Evolutionary conservation across 2,329 filamentous ascomycete genomes (phyloP), one percentile per base, ranked within the genome.

Genomic region (Calonectria fujianensis): DNA sequence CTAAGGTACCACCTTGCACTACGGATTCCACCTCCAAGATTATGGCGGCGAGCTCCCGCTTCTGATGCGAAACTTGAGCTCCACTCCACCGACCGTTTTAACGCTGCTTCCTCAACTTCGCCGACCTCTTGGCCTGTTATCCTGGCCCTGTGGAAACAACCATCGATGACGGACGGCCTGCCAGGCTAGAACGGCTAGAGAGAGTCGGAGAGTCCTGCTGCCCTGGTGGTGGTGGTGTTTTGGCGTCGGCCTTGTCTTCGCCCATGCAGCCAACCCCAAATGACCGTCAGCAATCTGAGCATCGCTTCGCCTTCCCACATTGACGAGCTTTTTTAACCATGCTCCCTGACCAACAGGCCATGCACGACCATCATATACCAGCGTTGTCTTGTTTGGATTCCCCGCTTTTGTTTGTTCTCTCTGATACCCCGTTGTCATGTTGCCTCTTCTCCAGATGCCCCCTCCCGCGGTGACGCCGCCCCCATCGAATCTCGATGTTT

Each of bases 381-480:
- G 78, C 80, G 72, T 78, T 74, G 71, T 82, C 80, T 68, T 74
- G 76, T 76, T 84, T 79, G 76, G 75, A 77, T 78, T 80, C 73
- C 72, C 72, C 75, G 76, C 80, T 76, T 77, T 78, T 78, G 72
- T 68, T 79, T 78, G 63, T 73, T 79, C 70, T 74, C 76, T 74
- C 59, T 76, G 73, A 80, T 80, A 81, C 76, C 79, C 78, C 72
- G 70, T 77, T 78, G 80, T 80, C 80, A 90, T 90, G 88, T 85
- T 90, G 75, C 88, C 89, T 77, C 84, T 88, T 76, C 83, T 90
- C 74, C 89, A 90, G 82, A 87, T 86, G 86, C 87, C 88, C 86
- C 88, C 85, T 82, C 85, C 83, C 79, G 85, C 86, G 87, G 88
- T 89, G 87, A 88, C 86, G 73, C 83, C 85, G 68, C 83, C 84